These are phyloP conservation scores for Aegilops longissima DNA, from an alignment of 176 grass and related monocot species.

Conservation along the genomic window DNA sequence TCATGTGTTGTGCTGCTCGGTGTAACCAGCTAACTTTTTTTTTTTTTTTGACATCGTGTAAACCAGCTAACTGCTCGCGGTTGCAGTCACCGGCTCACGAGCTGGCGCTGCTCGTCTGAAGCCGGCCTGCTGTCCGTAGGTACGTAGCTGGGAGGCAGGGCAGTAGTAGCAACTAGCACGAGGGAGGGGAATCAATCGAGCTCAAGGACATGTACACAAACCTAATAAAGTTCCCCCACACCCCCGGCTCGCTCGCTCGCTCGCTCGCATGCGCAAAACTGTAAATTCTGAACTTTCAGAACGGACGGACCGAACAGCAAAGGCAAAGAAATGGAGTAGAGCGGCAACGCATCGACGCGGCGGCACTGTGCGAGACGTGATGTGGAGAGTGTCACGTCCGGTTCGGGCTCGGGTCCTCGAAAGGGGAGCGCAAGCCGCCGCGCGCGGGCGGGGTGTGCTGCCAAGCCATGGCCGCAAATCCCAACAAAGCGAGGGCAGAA, in stretches of 20 bases:
- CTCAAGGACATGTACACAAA: background rate
- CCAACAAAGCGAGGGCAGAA: slow-evolving; percentile 57
- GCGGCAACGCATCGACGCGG: too few species aligned
- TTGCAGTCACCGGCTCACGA: too few species aligned
- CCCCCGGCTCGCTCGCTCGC: background rate
- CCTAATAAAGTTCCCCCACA: background rate
- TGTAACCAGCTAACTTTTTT: too few species aligned
- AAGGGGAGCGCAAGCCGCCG: slow-evolving; percentile 9
- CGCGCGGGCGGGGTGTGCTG: background rate
- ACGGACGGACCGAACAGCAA: background rate
- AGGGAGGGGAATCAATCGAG: background rate
- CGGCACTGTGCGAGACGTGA: background rate
- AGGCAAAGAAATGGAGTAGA: background rate
- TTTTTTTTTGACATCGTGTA: too few species aligned
- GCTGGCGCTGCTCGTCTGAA: too few species aligned
- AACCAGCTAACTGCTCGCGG: too few species aligned
- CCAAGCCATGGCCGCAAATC: slow-evolving; percentile 35
- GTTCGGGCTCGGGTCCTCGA: background rate
- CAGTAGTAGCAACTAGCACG: background rate
- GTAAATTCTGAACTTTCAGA: background rate
- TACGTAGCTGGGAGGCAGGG: background rate
- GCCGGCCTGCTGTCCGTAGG: too few species aligned
- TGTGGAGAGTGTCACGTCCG: background rate
- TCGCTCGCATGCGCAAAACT: too few species aligned
- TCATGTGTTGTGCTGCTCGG: too few species aligned